phyloP scores from a whole-genome alignment of 2,329 filamentous ascomycete genomes.

The Cytospora mali region DNA sequence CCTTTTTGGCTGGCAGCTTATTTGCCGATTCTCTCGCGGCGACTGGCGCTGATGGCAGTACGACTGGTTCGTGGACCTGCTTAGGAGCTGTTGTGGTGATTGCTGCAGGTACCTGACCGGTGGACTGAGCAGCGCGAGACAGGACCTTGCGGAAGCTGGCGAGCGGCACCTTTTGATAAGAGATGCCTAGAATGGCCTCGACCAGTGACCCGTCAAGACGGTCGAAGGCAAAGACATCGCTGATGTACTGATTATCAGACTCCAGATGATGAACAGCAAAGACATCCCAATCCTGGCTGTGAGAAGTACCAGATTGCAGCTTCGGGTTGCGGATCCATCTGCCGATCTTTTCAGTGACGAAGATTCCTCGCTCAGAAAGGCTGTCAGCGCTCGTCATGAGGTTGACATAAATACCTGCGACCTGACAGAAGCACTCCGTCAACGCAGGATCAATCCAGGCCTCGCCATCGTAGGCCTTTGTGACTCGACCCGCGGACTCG shows the following conservation, averaged over 20 bases:
- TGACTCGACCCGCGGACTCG: conserved; percentile 37
- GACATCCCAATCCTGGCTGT: neutral
- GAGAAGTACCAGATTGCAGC: no score
- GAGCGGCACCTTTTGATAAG: conserved; percentile 36
- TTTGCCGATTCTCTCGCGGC: no score
- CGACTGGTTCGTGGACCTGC: conserved; percentile 7
- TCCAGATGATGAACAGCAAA: neutral
- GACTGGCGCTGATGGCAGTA: neutral
- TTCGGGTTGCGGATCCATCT: no score
- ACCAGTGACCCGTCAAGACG: conserved; percentile 32
- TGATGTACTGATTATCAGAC: conserved; percentile 30
- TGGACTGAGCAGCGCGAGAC: conserved; percentile 1
- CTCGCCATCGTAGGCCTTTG: conserved; percentile 27
- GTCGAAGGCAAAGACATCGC: conserved; percentile 42
- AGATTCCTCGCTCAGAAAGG: conserved; percentile 8
- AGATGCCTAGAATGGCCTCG: conserved; percentile 40
- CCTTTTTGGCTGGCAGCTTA: neutral
- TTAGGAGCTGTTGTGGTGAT: neutral
- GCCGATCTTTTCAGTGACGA: neutral
- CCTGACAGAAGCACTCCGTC: conserved; percentile 40
- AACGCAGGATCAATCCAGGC: conserved; percentile 34
- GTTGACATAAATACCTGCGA: conserved; percentile 43
- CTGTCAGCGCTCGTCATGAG: conserved; percentile 34
- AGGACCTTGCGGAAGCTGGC: conserved; percentile 37
- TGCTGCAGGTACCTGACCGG: neutral